phyloP scores from a whole-genome alignment of 495 filamentous ascomycete genomes.

The Talaromyces nanjingensis region DNA sequence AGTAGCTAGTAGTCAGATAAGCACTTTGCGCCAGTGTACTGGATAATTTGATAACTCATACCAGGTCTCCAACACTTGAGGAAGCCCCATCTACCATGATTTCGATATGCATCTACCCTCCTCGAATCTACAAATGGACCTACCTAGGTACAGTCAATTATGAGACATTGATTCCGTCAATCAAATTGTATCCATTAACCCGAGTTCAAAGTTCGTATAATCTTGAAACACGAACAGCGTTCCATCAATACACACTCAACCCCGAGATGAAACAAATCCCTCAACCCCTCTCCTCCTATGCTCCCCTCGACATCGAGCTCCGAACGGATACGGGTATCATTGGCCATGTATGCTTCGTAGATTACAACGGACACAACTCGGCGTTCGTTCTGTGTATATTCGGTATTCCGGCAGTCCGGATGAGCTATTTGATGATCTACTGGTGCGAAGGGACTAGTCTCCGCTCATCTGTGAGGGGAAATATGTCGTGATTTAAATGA shows the following conservation, averaged over 20 bases:
- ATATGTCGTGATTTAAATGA: not conserved
- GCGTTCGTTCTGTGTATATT: not conserved
- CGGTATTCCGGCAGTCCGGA: not conserved
- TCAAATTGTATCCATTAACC: not conserved
- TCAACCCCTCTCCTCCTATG: not conserved
- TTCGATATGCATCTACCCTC: too few relatives aligned
- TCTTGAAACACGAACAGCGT: not conserved
- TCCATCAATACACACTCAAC: not conserved
- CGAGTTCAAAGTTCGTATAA: not conserved
- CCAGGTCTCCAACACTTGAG: too few relatives aligned
- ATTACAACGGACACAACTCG: not conserved
- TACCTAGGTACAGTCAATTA: too few relatives aligned
- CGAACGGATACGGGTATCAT: not conserved
- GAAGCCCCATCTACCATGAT: too few relatives aligned
- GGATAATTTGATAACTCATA: too few relatives aligned
- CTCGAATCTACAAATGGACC: too few relatives aligned
- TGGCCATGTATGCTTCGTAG: not conserved
- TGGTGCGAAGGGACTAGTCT: not conserved
- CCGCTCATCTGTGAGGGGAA: not conserved
- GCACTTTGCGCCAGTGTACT: too few relatives aligned
- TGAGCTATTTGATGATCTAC: not conserved
- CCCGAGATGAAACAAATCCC: not conserved
- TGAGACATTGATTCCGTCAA: not conserved
- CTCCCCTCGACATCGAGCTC: too few relatives aligned
- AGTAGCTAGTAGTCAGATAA: too few relatives aligned